phyloP scores from a whole-genome alignment of 2,329 filamentous ascomycete species.

The Pseudonectria foliicola region DNA sequence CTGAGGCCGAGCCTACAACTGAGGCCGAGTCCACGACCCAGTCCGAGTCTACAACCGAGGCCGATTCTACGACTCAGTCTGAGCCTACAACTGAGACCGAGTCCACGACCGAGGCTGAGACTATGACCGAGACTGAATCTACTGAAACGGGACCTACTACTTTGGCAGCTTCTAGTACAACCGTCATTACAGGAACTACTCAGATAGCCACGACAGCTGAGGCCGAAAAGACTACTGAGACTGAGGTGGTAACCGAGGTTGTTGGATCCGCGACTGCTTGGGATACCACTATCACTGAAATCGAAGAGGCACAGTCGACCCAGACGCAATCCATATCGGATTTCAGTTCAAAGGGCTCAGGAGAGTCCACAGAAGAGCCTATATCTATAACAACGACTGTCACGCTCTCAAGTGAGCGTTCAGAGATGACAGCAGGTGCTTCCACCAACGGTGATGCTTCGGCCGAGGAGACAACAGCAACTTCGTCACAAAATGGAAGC shows the following conservation, averaged over 20 bases:
- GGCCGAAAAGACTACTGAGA: too few relatives aligned
- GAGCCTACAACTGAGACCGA: neutral
- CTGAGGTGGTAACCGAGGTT: neutral
- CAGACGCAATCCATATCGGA: slow-evolving; percentile 2
- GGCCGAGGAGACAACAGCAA: neutral
- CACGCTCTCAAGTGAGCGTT: neutral
- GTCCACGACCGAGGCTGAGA: neutral
- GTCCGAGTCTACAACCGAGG: neutral
- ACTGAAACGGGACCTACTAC: neutral
- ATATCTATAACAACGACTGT: neutral
- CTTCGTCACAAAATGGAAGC: neutral
- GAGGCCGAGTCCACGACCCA: neutral
- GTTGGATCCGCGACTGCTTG: slow-evolving; percentile 3
- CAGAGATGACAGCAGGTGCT: neutral
- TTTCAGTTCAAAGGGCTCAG: slow-evolving; percentile 6
- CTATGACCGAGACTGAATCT: neutral
- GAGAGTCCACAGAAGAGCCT: slow-evolving; percentile 5
- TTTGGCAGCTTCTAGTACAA: neutral
- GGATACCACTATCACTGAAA: slow-evolving; percentile 5
- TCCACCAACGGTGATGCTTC: neutral
- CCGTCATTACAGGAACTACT: too few relatives aligned
- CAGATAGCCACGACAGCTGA: too few relatives aligned
- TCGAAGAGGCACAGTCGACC: neutral
- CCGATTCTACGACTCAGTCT: neutral
- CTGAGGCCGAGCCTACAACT: neutral